Conservation (phyloP, 306 rosid species). For the Medicago ruthenica region DNA sequence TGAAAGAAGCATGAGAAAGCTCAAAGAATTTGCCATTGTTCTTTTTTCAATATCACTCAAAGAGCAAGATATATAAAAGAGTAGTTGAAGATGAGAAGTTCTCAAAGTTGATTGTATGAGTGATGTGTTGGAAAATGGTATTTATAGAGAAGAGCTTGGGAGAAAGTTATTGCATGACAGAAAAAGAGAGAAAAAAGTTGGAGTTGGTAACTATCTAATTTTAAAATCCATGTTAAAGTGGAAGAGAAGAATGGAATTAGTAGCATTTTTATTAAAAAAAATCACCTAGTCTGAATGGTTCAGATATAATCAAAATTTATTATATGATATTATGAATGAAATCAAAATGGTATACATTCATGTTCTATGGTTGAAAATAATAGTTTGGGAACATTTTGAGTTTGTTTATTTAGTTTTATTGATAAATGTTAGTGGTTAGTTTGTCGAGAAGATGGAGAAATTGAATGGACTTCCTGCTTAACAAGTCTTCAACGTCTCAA, state of each 20-base stretch:
- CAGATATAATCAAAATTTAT: conserved; percentile 28
- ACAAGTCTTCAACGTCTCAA: no score
- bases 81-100: conserved; percentile 33
- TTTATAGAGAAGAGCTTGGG: conserved; percentile 52
- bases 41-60: conserved; percentile 25
- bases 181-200: conserved; percentile 33
- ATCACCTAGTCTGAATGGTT: conserved; percentile 5
- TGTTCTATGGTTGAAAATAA: neutral
- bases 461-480: no score
- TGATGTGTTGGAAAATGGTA: conserved; percentile 42
- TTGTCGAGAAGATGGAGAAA: no score
- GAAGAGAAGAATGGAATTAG: conserved; percentile 45
- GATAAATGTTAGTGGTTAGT: no score
- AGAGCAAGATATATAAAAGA: conserved; percentile 23
- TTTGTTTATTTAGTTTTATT: no score
- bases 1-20: conserved; percentile 57
- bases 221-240: conserved; percentile 24
- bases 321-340: neutral
- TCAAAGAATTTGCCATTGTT: conserved; percentile 58
- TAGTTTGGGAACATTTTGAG: neutral
- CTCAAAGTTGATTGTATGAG: conserved; percentile 35
- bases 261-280: conserved; percentile 36
- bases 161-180: conserved; percentile 25
- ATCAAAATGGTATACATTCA: neutral
- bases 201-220: conserved; percentile 63